Percentiles rank a stretch among this genome's conserved stretches.
Evolutionary conservation across 768 basidiomycete species (phyloP).

Genomic region (Inosperma sp.): DNA sequence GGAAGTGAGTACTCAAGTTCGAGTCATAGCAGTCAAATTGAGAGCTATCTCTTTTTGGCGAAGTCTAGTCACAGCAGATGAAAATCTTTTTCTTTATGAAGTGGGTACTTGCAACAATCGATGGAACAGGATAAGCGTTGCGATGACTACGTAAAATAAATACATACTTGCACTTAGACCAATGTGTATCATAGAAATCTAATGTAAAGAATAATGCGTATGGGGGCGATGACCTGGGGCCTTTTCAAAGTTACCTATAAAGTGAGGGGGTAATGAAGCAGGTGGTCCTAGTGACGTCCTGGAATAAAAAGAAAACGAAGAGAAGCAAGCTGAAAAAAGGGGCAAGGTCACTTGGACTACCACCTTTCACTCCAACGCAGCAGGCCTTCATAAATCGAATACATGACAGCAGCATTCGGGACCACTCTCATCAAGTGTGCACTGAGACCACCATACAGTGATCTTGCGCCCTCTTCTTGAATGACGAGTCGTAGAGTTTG

Average conservation of each 20-base stretch:
- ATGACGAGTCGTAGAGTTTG: constrained; percentile 85
- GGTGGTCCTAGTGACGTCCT: neutral
- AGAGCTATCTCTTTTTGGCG: too few relatives aligned
- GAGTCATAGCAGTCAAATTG: too few relatives aligned
- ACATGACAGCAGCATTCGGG: constrained; percentile 97
- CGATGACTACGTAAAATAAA: neutral
- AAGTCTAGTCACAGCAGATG: too few relatives aligned
- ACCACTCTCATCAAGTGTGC: constrained; percentile 97
- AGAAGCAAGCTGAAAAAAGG: neutral
- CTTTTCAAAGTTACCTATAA: too few relatives aligned
- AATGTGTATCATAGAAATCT: too few relatives aligned
- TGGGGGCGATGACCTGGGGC: too few relatives aligned
- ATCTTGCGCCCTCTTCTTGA: constrained; percentile 82
- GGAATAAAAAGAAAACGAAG: neutral
- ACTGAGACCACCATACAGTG: constrained; percentile 86
- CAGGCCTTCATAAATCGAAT: constrained; percentile 85
- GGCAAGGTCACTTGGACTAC: neutral
- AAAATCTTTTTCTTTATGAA: too few relatives aligned
- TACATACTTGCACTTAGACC: neutral
- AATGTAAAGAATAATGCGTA: too few relatives aligned
- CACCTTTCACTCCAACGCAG: constrained; percentile 49
- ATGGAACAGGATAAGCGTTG: too few relatives aligned
- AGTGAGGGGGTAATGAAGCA: too few relatives aligned
- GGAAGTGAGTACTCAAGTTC: too few relatives aligned
- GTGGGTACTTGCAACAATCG: too few relatives aligned